These are phyloP conservation scores for Aspergillus amoenus DNA, from an alignment of 2,329 filamentous ascomycete species.

Conservation along the genomic window DNA sequence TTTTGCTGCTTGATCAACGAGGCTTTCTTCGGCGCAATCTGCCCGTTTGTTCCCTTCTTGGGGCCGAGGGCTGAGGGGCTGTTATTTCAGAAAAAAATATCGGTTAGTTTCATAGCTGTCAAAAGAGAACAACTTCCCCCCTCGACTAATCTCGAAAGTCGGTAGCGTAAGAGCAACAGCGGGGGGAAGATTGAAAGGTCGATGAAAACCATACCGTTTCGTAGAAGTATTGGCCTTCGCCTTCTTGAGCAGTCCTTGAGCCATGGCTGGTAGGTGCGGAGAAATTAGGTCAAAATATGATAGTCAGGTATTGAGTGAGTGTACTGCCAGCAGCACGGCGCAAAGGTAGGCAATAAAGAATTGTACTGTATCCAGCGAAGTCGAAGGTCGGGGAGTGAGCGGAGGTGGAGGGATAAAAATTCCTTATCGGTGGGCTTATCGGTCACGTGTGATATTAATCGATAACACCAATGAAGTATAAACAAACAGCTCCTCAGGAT, in stretches of 20 bases:
- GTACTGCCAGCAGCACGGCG: slow-evolving; percentile 8
- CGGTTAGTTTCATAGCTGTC: neutral
- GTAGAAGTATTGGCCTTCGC: slow-evolving; percentile 20
- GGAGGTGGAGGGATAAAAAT: neutral
- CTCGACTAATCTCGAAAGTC: neutral
- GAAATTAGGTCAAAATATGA: neutral
- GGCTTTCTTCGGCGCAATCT: slow-evolving; percentile 66
- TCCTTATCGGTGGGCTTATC: neutral
- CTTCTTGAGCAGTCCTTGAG: slow-evolving; percentile 44
- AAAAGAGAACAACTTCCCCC: neutral
- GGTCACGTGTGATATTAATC: neutral
- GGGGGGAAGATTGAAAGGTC: neutral
- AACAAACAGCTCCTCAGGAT: neutral
- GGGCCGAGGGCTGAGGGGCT: slow-evolving; percentile 43
- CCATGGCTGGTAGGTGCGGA: slow-evolving; percentile 13
- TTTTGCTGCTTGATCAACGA: slow-evolving; percentile 60
- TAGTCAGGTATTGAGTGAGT: too few relatives aligned
- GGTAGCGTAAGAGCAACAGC: neutral
- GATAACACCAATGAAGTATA: neutral
- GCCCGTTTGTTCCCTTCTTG: slow-evolving; percentile 58
- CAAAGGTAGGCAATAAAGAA: neutral
- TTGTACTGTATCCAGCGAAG: neutral
- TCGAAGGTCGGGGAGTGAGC: neutral
- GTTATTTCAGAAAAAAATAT: neutral
- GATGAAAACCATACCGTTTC: slow-evolving; percentile 36